Percentiles rank a stretch among this genome's conserved stretches.
Evolutionary conservation across 345 rosid species (phyloP).

Genomic region (Clausena lansium): DNA sequence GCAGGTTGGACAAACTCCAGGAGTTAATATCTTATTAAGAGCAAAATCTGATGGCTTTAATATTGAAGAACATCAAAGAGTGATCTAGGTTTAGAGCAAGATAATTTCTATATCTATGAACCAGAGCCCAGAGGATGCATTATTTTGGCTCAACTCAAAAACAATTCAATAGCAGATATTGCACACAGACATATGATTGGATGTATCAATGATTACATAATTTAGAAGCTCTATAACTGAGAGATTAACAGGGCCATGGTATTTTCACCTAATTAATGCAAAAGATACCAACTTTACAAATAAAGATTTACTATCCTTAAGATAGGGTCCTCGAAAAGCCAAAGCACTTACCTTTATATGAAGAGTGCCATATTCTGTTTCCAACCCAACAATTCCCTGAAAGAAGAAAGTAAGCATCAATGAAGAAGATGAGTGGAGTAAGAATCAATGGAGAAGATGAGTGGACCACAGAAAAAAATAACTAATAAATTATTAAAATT

Average conservation of each 20-base stretch:
- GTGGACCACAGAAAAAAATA: too few relatives aligned
- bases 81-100: neutral
- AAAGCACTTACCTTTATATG: slow-evolving; percentile 66
- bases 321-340: slow-evolving; percentile 5
- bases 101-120: neutral
- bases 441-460: too few relatives aligned
- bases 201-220: neutral
- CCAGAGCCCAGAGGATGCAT: neutral
- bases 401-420: slow-evolving; percentile 16
- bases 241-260: neutral
- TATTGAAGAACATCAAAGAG: neutral
- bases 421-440: neutral
- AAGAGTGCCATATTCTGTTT: slow-evolving; percentile 74
- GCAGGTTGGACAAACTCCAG: neutral
- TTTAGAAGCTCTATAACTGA: neutral
- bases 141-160: neutral
- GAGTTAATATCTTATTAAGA: neutral
- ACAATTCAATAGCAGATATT: neutral
- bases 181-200: too few relatives aligned
- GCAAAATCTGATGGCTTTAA: neutral
- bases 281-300: neutral
- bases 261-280: neutral
- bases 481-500: neutral
- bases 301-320: neutral
- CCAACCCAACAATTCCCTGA: slow-evolving; percentile 84